A percentile compares a stretch with the other conserved stretches of the same genome.
Conservation (phyloP, 129 eudicot genomes). For the Cynara cardunculus region DNA sequence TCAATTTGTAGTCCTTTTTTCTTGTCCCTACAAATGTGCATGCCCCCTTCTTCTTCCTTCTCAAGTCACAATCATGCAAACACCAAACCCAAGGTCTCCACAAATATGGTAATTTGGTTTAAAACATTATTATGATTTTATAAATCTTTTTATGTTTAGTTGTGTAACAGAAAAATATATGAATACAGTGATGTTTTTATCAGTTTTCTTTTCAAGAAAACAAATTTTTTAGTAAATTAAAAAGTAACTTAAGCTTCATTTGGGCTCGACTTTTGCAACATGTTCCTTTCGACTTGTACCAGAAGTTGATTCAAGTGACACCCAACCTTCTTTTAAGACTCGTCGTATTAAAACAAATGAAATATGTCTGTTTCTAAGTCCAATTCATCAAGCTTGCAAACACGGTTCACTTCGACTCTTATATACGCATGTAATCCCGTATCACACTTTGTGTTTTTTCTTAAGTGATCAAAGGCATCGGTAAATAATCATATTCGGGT, state of each 20-base stretch:
- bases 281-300: background rate
- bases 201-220: no score
- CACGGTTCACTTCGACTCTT: no score
- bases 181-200: background rate
- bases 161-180: no score
- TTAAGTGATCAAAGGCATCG: background rate
- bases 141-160: background rate
- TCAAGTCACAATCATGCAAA: background rate
- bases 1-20: conserved; percentile 2
- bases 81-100: background rate
- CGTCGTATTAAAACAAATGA: no score
- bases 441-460: background rate
- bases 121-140: background rate
- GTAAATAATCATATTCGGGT: background rate
- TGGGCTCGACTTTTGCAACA: background rate
- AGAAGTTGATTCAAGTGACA: no score
- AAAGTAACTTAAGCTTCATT: background rate
- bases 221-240: background rate
- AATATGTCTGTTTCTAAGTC: no score
- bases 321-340: no score
- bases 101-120: background rate
- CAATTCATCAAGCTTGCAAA: no score
- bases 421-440: no score
- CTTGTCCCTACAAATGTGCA: conserved; percentile 10
- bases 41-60: background rate